phyloP scores from a whole-genome alignment of 164 flowering plant genomes.

The Kingdonia uniflora region DNA sequence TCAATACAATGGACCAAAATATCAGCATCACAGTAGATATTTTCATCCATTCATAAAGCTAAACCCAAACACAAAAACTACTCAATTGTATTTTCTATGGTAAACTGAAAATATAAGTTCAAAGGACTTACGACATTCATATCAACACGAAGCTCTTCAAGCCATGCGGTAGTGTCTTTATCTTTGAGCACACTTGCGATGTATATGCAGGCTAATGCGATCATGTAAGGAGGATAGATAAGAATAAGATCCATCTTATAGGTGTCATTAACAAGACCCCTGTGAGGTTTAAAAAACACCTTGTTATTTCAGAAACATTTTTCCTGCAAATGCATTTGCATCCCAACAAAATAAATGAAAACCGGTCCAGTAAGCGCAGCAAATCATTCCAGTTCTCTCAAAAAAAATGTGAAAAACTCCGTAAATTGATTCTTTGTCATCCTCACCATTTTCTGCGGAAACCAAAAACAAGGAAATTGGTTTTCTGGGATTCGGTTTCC shows the following conservation, averaged over 20 bases:
- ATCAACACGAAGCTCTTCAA: slow-evolving; percentile 97
- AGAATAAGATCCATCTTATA: slow-evolving; percentile 94
- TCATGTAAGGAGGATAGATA: slow-evolving; percentile 78
- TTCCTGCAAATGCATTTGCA: background rate
- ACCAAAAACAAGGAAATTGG: too few relatives aligned
- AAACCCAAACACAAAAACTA: too few relatives aligned
- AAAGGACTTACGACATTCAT: slow-evolving; percentile 76
- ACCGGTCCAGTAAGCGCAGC: too few relatives aligned
- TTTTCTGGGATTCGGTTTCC: too few relatives aligned
- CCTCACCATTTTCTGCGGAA: too few relatives aligned
- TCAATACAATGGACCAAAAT: background rate
- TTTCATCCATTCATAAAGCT: too few relatives aligned
- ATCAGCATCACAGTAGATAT: background rate
- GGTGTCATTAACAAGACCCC: slow-evolving; percentile 91
- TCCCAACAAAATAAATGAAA: background rate
- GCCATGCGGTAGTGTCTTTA: slow-evolving; percentile 86
- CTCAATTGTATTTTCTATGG: too few relatives aligned
- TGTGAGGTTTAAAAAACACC: slow-evolving; percentile 17
- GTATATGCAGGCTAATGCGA: slow-evolving; percentile 87
- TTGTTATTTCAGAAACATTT: background rate
- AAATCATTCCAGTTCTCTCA: too few relatives aligned
- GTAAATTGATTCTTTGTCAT: too few relatives aligned
- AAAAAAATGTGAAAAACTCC: too few relatives aligned
- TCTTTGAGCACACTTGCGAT: slow-evolving; percentile 80
- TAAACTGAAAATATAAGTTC: background rate